These are phyloP conservation scores for Chlorella sorokiniana DNA, from an alignment of 139 green algal genomes.

Conservation along the genomic window DNA sequence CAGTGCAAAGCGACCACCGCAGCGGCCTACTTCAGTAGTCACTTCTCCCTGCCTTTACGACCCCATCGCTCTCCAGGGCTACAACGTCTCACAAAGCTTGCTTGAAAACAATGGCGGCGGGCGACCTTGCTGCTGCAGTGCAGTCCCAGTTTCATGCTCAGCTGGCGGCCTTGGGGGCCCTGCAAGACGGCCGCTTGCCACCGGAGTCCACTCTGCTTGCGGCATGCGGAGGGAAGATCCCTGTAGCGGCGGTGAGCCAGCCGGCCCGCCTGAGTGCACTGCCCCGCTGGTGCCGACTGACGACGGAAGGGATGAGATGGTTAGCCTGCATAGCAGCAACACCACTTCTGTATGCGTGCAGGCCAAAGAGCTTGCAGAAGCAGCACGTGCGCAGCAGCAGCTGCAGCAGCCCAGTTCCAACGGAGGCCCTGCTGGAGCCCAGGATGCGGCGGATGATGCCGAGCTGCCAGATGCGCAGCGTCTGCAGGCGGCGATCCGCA, in stretches of 20 bases:
- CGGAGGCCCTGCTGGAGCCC: not conserved
- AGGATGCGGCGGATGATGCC: not conserved
- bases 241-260: not conserved
- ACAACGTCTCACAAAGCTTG: too few relatives aligned
- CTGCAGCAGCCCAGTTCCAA: too few relatives aligned
- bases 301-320: not conserved
- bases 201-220: constrained; percentile 3
- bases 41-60: too few relatives aligned
- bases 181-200: not conserved
- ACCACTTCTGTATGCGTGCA: not conserved
- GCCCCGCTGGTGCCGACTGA: not conserved
- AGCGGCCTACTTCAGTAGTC: too few relatives aligned
- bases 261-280: not conserved
- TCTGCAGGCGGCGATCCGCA: not conserved
- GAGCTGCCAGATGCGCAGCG: not conserved
- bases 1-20: too few relatives aligned
- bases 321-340: not conserved
- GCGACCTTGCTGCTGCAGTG: not conserved
- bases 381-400: not conserved
- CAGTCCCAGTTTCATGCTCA: constrained; percentile 4
- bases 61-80: too few relatives aligned
- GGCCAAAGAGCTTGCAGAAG: not conserved
- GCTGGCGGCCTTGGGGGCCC: not conserved
- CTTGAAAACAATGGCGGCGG: too few relatives aligned
- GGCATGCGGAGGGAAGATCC: not conserved